Conservation (phyloP, 352 stramenopile species). For the Globisporangium irregulare region DNA sequence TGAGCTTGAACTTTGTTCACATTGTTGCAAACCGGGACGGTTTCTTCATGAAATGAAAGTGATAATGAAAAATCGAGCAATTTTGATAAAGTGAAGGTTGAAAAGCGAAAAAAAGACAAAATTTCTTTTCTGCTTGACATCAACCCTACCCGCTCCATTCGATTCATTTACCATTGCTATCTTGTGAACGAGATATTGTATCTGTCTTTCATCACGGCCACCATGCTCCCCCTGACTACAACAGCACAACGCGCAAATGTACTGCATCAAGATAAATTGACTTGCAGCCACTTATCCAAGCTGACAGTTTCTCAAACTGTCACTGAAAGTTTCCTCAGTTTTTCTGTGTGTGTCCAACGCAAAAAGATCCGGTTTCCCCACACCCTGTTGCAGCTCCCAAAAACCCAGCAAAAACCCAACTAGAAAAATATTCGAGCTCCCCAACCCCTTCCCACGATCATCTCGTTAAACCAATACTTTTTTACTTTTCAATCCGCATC, state of each 20-base stretch:
- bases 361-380: slow-evolving; percentile 13
- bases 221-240: background rate
- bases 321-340: background rate
- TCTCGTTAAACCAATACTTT: background rate
- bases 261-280: background rate
- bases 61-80: background rate
- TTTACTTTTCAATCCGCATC: background rate
- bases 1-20: background rate
- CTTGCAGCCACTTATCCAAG: background rate
- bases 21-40: too few species aligned
- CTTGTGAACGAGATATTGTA: background rate
- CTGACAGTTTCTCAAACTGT: slow-evolving; percentile 2
- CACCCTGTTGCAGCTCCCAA: background rate
- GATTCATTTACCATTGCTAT: background rate
- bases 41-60: background rate
- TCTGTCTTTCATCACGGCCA: background rate
- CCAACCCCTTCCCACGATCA: background rate
- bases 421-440: background rate
- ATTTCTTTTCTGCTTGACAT: background rate
- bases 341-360: slow-evolving; percentile 12
- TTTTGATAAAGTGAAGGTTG: background rate
- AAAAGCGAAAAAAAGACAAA: background rate
- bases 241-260: background rate
- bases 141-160: background rate
- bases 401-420: background rate